phyloP scores from a whole-genome alignment of 495 filamentous ascomycete genomes.

The Usnea hakonensis region DNA sequence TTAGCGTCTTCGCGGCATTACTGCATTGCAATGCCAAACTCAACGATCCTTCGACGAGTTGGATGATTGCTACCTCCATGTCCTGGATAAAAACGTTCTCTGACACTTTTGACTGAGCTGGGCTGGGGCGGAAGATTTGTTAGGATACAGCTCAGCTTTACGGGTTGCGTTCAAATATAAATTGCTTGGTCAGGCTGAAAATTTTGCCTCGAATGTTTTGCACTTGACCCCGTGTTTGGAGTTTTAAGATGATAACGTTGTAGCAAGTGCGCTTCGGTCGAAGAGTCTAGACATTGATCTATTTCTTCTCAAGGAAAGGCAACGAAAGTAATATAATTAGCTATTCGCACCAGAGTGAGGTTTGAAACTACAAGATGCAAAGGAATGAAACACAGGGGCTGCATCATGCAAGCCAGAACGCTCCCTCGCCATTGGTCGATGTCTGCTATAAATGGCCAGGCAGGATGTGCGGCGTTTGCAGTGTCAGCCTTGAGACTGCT shows the following conservation, averaged over 20 bases:
- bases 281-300: neutral
- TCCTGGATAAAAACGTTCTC: neutral
- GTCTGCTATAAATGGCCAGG: neutral
- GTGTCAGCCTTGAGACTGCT: neutral
- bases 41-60: neutral
- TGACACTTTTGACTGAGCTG: neutral
- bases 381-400: neutral
- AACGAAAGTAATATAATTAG: neutral
- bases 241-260: neutral
- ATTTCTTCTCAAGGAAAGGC: neutral
- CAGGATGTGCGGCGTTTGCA: neutral
- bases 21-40: neutral
- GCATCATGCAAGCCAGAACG: neutral
- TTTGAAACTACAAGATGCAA: neutral
- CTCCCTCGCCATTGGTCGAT: neutral
- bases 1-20: neutral
- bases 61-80: slow-evolving; percentile 2
- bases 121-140: neutral
- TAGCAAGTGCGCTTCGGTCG: neutral
- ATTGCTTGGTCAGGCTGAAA: neutral
- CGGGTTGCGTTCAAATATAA: neutral
- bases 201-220: neutral
- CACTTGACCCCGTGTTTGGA: neutral
- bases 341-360: neutral
- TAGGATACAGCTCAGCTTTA: neutral